Base-by-base conservation (phyloP, 495 filamentous ascomycete species). In the Penicillium mononematosum region DNA sequence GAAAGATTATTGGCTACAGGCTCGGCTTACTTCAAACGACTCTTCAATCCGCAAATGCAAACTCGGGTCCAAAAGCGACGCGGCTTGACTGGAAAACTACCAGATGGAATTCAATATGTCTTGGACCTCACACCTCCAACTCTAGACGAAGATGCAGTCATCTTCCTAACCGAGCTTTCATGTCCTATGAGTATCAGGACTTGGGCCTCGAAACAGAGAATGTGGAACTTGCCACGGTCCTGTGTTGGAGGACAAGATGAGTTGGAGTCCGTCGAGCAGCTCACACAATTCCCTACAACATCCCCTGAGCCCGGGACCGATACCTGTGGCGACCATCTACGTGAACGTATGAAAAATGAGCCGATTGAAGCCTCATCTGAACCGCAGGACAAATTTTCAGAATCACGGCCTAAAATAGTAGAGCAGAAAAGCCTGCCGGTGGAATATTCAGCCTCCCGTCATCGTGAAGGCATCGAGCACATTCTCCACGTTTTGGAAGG, bases 401-500 rank as follows among this genome's bases (percentile, higher is more conserved):
- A 22, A 12, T 31, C 14, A 39, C 12, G 9, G 14, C 19, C 27
- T 32, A n/a, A 50, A 4, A 27, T 14, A 29, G 50, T 14, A 25
- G 11, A 50, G 31, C 38, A 47, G 16, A 42, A 48, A n/a, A 50
- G 45, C 17, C 47, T 76, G 36, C 66, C 70, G 0, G 53, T 74
- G 25, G 85, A 88, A 61, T 88, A 88, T 62, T 85, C 82, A 20
- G 76, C 76, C 0, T 71, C 79, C 29, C 80, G 86, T 6, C 85
- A 88, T 63, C 75, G 82, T 9, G 78, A 73, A n/a, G 78, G 79
- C 27, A 84, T 88, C 16, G 75, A 85, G 38, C 76, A 84, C 10
- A 68, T 88, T 5, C 69, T 89, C 12, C 70, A 75, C 55, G 77
- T 73, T 27, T 71, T 87, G 31, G 72, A 81, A 48, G 80, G 78